phyloP scores from a whole-genome alignment of 352 stramenopile species.

The Phytophthora pluvialis region DNA sequence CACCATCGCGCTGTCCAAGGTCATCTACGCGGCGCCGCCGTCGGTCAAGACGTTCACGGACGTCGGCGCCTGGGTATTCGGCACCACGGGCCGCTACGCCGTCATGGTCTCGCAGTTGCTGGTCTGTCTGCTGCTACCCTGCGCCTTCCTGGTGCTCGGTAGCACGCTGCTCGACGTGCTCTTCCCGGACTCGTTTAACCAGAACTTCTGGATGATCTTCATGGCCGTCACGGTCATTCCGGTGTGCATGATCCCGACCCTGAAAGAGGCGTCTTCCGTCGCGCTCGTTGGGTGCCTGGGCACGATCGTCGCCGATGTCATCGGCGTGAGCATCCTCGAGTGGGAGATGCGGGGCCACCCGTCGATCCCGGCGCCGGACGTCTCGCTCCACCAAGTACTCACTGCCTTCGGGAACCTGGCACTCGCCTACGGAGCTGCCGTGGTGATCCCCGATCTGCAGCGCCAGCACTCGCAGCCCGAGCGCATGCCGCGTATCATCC shows the following conservation, averaged over 20 bases:
- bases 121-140: slow-evolving; percentile 54
- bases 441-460: slow-evolving; percentile 43
- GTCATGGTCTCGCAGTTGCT: slow-evolving; percentile 54
- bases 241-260: slow-evolving; percentile 40
- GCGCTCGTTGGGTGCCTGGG: slow-evolving; percentile 38
- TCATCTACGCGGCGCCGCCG: slow-evolving; percentile 41
- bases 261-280: slow-evolving; percentile 36
- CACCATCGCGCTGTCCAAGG: slow-evolving; percentile 48
- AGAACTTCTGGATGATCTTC: slow-evolving; percentile 48
- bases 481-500: slow-evolving; percentile 53
- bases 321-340: slow-evolving; percentile 39
- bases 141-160: slow-evolving; percentile 58
- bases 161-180: slow-evolving; percentile 53
- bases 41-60: slow-evolving; percentile 57
- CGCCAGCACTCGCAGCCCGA: slow-evolving; percentile 53
- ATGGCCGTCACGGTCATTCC: slow-evolving; percentile 44
- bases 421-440: slow-evolving; percentile 34
- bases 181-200: slow-evolving; percentile 56
- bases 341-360: slow-evolving; percentile 43
- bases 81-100: slow-evolving; percentile 43
- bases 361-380: slow-evolving; percentile 33
- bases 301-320: slow-evolving; percentile 39
- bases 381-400: slow-evolving; percentile 39
- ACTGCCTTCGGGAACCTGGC: slow-evolving; percentile 42
- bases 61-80: slow-evolving; percentile 53